Percentiles rank a stretch among this genome's conserved stretches.
Evolutionary conservation across 192 early-diverging fungal species (phyloP).

Genomic region (Haplosporangium gracile): DNA sequence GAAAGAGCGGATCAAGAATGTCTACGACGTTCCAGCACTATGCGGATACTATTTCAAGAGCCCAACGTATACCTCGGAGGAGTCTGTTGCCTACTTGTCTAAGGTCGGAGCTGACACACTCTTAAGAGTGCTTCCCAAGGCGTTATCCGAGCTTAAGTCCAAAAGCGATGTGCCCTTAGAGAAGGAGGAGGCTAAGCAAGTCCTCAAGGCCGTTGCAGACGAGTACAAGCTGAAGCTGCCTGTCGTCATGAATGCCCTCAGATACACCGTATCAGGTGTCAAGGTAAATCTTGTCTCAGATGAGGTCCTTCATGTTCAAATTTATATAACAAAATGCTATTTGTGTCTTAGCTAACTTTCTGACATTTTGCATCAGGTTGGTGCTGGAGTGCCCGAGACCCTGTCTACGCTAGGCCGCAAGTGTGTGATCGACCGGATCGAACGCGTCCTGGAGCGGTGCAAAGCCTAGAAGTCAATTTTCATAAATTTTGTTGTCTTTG

Average conservation of each 20-base stretch:
- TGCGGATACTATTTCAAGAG: conserved; percentile 69
- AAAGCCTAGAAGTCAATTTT: neutral
- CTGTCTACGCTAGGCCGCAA: conserved; percentile 62
- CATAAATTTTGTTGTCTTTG: neutral
- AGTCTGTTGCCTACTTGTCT: conserved; percentile 54
- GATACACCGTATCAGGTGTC: conserved; percentile 76
- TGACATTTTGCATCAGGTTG: conserved; percentile 42
- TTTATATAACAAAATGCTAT: neutral
- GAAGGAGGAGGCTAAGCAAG: conserved; percentile 44
- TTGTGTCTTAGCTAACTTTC: too few relatives aligned
- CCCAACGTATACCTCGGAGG: conserved; percentile 60
- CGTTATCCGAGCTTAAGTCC: conserved; percentile 13
- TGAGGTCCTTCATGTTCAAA: too few relatives aligned
- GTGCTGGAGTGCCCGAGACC: conserved; percentile 69
- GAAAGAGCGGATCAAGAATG: conserved; percentile 70
- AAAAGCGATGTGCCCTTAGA: conserved; percentile 30
- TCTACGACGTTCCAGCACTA: conserved; percentile 64
- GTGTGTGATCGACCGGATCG: conserved; percentile 51
- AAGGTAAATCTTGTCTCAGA: conserved; percentile 34
- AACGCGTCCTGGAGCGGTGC: conserved; percentile 13
- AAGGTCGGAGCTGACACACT: conserved; percentile 56
- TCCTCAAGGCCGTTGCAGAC: conserved; percentile 51
- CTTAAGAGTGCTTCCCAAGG: conserved; percentile 21
- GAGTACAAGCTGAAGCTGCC: conserved; percentile 57
- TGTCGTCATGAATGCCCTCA: conserved; percentile 72